A percentile compares a stretch with the other conserved stretches of the same genome.
Conservation (phyloP, 2,329 filamentous ascomycete genomes). For the Ramularia endophylla region DNA sequence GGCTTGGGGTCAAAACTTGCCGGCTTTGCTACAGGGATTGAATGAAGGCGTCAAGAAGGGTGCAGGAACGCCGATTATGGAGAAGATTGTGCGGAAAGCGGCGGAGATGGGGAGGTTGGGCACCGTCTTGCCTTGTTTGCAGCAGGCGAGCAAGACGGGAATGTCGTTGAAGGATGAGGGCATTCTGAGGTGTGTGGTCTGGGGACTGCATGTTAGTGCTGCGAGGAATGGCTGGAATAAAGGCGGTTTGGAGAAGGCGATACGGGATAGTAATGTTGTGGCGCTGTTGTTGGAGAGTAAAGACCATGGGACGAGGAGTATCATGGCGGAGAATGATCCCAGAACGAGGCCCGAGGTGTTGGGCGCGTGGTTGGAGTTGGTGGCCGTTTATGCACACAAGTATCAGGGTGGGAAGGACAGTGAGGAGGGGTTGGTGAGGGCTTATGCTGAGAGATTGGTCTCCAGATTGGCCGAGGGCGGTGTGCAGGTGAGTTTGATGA, state of each 20-base stretch:
- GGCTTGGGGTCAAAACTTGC: slow-evolving; percentile 32
- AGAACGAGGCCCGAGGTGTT: slow-evolving; percentile 34
- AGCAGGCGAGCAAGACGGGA: slow-evolving; percentile 28
- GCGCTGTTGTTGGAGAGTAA: slow-evolving; percentile 37
- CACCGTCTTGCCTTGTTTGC: slow-evolving; percentile 29
- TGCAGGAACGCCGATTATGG: slow-evolving; percentile 18
- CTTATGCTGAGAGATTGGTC: slow-evolving; percentile 36
- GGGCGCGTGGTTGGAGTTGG: slow-evolving; percentile 39
- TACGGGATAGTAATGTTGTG: slow-evolving; percentile 35
- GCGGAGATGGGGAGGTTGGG: slow-evolving; percentile 24
- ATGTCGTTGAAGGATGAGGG: slow-evolving; percentile 28
- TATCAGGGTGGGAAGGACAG: slow-evolving; percentile 28
- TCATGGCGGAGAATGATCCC: slow-evolving; percentile 23
- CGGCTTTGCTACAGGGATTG: slow-evolving; percentile 29
- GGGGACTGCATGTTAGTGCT: slow-evolving; percentile 32
- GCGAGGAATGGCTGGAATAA: slow-evolving; percentile 31
- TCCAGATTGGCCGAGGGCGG: slow-evolving; percentile 18
- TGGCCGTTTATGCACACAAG: slow-evolving; percentile 35
- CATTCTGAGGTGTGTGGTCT: slow-evolving; percentile 32
- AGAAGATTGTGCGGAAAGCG: slow-evolving; percentile 32
- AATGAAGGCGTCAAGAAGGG: slow-evolving; percentile 19
- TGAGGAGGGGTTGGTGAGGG: slow-evolving; percentile 34
- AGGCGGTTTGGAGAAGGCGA: slow-evolving; percentile 33
- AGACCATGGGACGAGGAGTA: slow-evolving; percentile 32
- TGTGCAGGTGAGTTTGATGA: slow-evolving; percentile 8